phyloP scores from a whole-genome alignment of 2,329 filamentous ascomycete species.

The Stenocarpella maydis region DNA sequence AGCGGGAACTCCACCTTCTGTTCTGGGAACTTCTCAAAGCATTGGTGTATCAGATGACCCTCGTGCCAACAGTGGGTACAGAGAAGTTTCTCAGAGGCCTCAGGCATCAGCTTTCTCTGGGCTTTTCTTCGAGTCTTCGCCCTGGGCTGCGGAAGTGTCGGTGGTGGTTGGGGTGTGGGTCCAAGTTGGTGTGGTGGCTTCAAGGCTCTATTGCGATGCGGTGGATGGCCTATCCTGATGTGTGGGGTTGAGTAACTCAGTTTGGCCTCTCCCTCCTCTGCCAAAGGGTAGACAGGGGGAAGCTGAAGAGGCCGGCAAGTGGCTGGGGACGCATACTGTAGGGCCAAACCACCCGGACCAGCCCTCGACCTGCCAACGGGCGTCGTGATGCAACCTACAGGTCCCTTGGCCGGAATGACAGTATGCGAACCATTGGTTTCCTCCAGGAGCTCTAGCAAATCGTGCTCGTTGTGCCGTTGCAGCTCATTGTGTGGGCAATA shows the following conservation, averaged over 20 bases:
- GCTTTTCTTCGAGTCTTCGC: not conserved
- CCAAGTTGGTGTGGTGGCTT: not conserved
- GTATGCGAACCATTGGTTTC: not conserved
- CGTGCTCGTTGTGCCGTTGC: not conserved
- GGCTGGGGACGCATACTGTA: not conserved
- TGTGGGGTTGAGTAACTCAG: not conserved
- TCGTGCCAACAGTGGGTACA: conserved; percentile 4
- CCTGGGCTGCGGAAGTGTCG: not conserved
- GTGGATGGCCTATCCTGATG: not conserved
- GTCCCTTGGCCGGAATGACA: not conserved
- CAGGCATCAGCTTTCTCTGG: not conserved
- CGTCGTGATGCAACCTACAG: not conserved
- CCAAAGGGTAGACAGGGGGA: not conserved
- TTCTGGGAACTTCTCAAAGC: conserved; percentile 20
- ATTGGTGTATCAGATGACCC: not conserved
- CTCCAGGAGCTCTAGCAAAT: not conserved
- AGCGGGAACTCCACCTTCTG: not conserved
- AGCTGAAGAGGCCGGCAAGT: not conserved
- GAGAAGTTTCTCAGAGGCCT: not conserved
- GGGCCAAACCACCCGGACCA: not conserved
- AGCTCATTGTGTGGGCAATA: not conserved
- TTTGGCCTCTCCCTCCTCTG: not conserved
- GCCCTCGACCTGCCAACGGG: too few species aligned
- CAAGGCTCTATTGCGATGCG: not conserved
- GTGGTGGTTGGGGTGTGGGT: not conserved